Conservation (phyloP, 2,329 filamentous ascomycete genomes). For the Venturia oleaginea region DNA sequence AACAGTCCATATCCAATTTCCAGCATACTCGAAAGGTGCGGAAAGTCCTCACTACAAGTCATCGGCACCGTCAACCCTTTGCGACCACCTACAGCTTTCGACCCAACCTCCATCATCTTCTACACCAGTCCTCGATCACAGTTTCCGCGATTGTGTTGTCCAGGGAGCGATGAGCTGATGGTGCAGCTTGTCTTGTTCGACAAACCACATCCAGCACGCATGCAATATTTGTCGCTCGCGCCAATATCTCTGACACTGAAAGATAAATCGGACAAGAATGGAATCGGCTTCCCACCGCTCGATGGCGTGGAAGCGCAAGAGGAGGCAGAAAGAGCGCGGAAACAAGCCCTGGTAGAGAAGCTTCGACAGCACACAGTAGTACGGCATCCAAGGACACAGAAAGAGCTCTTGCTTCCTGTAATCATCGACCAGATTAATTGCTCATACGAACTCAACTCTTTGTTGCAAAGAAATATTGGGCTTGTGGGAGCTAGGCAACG, state of each 20-base stretch:
- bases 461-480: conserved; percentile 84
- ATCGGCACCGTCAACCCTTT: conserved; percentile 68
- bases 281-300: conserved; percentile 33
- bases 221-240: conserved; percentile 92
- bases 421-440: conserved; percentile 95
- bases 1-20: conserved; percentile 70
- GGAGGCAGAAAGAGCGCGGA: conserved; percentile 54
- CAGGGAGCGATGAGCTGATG: conserved; percentile 52
- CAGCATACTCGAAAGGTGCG: conserved; percentile 77
- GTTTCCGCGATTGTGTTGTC: conserved; percentile 66
- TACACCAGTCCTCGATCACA: conserved; percentile 41
- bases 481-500: conserved; percentile 73
- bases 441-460: conserved; percentile 76
- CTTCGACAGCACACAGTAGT: conserved; percentile 79
- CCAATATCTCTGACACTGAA: conserved; percentile 82
- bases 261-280: conserved; percentile 48
- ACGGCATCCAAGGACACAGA: conserved; percentile 64
- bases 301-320: conserved; percentile 63
- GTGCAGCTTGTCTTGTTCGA: conserved; percentile 88
- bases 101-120: conserved; percentile 60
- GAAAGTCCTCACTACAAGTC: conserved; percentile 72
- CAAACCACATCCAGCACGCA: conserved; percentile 70
- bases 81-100: conserved; percentile 40
- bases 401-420: conserved; percentile 69
- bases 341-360: conserved; percentile 68